Percentiles rank a stretch among this genome's conserved stretches.
Evolutionary conservation across 78 protist species (phyloP).

Genomic region (Dictyostelium citrinum): DNA sequence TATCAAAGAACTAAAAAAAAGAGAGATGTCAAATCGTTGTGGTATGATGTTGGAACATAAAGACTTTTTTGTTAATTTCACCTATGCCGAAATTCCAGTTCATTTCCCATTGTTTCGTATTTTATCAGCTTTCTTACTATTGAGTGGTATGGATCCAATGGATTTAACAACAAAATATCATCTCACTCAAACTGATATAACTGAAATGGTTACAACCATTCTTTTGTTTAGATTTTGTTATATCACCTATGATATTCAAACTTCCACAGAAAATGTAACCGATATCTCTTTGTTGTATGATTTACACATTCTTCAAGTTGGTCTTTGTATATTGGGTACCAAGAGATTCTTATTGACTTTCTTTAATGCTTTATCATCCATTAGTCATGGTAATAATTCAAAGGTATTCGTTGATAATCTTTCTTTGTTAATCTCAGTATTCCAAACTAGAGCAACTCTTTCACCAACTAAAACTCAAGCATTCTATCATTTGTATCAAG

Average conservation of each 20-base stretch:
- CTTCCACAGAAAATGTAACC: constrained; percentile 14
- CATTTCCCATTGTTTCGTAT: constrained; percentile 66
- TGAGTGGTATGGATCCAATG: background rate
- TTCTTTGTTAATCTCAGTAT: constrained; percentile 27
- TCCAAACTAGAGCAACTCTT: constrained; percentile 40
- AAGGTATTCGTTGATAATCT: constrained; percentile 43
- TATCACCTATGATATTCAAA: constrained; percentile 36
- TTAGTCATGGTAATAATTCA: constrained; percentile 13
- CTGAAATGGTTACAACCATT: constrained; percentile 43
- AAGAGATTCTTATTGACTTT: constrained; percentile 16
- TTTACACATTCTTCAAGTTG: constrained; percentile 29
- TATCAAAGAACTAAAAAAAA: background rate
- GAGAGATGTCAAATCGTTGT: background rate
- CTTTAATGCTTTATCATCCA: constrained; percentile 53
- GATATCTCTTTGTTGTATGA: constrained; percentile 27
- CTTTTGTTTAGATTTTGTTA: constrained; percentile 63
- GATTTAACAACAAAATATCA: background rate
- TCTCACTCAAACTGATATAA: background rate
- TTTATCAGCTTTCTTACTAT: background rate
- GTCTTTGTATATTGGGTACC: constrained; percentile 25
- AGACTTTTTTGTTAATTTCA: constrained; percentile 61
- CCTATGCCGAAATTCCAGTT: constrained; percentile 52
- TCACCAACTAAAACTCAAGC: constrained; percentile 22
- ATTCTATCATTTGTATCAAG: constrained; percentile 26
- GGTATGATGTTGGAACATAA: constrained; percentile 32